phyloP scores from a whole-genome alignment of 495 filamentous ascomycete genomes.

The Lasiosphaeria miniovina region DNA sequence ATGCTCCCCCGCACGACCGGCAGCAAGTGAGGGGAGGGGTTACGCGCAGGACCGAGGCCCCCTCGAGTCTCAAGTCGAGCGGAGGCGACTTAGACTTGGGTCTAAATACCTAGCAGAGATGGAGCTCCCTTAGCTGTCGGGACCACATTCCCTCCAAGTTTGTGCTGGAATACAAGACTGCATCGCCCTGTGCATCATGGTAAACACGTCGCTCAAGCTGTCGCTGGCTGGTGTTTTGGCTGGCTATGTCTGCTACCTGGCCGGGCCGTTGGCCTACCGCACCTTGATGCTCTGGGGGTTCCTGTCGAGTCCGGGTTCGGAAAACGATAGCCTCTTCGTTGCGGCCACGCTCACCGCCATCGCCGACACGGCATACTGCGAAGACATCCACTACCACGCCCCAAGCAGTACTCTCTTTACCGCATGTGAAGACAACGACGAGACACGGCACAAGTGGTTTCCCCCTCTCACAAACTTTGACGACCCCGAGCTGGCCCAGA shows the following conservation, averaged over 20 bases:
- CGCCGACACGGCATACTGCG: slow-evolving; percentile 53
- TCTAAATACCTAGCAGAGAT: no score
- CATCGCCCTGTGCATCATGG: slow-evolving; percentile 11
- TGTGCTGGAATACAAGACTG: no score
- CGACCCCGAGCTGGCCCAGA: slow-evolving; percentile 24
- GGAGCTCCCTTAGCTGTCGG: no score
- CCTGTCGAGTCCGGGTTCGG: no score
- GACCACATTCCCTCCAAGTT: no score
- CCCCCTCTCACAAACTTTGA: slow-evolving; percentile 47
- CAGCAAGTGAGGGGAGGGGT: no score
- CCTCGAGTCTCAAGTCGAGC: no score
- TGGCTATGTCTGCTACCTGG: slow-evolving; percentile 18
- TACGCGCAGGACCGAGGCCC: no score
- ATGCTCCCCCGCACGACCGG: no score
- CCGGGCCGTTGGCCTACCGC: neutral
- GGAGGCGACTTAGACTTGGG: no score
- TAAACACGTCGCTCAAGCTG: slow-evolving; percentile 7
- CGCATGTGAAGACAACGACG: slow-evolving; percentile 50
- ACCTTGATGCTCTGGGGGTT: neutral
- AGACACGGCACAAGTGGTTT: slow-evolving; percentile 53
- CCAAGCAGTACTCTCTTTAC: slow-evolving; percentile 51
- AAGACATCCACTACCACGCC: slow-evolving; percentile 58
- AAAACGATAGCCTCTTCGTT: slow-evolving; percentile 4
- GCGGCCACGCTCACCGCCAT: slow-evolving; percentile 34
- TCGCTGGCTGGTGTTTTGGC: slow-evolving; percentile 22